Evolutionary conservation across 768 basidiomycete genomes (phyloP), one percentile per base, ranked within the genome.

Genomic region (Mycena belliarum): DNA sequence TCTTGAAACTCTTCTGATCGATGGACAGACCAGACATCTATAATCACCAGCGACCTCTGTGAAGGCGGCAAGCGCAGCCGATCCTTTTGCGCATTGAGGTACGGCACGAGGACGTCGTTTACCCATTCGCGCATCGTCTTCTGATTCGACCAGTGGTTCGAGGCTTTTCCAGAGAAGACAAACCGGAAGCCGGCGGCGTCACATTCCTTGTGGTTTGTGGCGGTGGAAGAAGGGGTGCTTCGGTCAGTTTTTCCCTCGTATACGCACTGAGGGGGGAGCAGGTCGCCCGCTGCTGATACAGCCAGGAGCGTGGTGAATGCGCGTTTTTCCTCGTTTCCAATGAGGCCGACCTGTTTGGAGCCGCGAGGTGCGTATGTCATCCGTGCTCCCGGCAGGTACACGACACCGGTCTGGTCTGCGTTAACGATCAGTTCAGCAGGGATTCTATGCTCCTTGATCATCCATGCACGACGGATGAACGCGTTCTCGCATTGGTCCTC

Each of bases 1-100:
- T 12, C 45, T 9, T 61, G 44, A 53, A 75, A 74, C 28, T 68
- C 69, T 15, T 42, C 33, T 6, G 66, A 68, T 1, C 70, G 61
- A 51, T 75, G 73, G 24, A 73, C 72, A 8, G 69, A 67, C 69
- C 69, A 71, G 33, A 63, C 59, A 43, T 71, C 69, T n/a, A 70
- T 65, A 25, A 59, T 49, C 60, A 59, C 59, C 20, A 71, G 33
- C 14, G 55, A 52, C 35, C 61, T 58, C 44, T 68, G 68, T 8
- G 18, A 24, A 9, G 59, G 40, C 29, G 60, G 15, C 37, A 41
- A 11, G 29, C 18, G 3, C 44, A 55, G 9, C 32, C 10, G 9
- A 15, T 15, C 37, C 57, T 55, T 23, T 51, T 42, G 15, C 7
- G 6, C 26, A 4, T 55, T 44, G 20, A 65, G 65, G 53, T 66